Conservation (phyloP, 331 rosid genomes). For the Stylosanthes scabra region DNA sequence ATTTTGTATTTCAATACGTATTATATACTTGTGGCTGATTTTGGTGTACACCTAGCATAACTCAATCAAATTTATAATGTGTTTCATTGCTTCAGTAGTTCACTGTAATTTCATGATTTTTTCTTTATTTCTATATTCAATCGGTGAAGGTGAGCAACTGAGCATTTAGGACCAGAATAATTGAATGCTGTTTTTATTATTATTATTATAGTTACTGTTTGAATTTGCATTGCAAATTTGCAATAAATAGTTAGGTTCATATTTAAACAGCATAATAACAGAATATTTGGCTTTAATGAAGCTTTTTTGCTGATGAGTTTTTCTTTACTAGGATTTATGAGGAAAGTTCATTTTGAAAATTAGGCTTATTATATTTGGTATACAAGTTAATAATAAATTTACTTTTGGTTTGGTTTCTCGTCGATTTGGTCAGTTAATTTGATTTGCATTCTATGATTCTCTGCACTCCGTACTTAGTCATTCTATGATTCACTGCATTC, state of each 20-base stretch:
- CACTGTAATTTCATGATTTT: background rate
- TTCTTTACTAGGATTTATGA: background rate
- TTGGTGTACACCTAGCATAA: no score
- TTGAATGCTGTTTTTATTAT: slow-evolving; percentile 3
- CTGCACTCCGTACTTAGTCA: background rate
- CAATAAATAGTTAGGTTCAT: background rate
- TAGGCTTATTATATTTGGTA: background rate
- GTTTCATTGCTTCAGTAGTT: background rate
- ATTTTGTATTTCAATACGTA: no score
- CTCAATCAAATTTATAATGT: background rate
- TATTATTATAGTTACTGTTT: background rate
- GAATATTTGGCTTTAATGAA: background rate
- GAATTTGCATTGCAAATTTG: background rate
- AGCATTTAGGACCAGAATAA: slow-evolving; percentile 4
- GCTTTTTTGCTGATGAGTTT: background rate
- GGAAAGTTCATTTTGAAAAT: slow-evolving; percentile 9
- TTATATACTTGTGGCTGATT: no score
- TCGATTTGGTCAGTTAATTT: background rate
- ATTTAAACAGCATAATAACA: background rate
- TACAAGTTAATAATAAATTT: background rate
- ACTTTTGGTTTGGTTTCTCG: background rate
- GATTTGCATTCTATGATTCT: background rate
- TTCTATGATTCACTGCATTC: no score
- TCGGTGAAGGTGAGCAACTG: slow-evolving; percentile 4
- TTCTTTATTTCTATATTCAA: background rate